Evolutionary conservation across 306 rosid genomes (phyloP).

Genomic region (Abrus precatorius): DNA sequence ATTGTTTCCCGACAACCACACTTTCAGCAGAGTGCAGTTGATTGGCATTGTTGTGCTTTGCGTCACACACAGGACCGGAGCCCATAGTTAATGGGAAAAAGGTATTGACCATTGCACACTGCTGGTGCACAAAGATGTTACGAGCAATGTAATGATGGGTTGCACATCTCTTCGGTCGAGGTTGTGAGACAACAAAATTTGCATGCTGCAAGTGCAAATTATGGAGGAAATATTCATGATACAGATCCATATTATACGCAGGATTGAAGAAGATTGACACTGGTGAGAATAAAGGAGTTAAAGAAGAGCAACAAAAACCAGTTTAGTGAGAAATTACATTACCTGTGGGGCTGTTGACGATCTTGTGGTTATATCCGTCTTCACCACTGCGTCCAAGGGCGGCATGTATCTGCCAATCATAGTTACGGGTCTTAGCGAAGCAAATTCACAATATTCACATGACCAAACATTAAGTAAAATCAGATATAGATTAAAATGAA

Average conservation of each 20-base stretch:
- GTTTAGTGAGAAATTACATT: background rate
- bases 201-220: constrained; percentile 50
- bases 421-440: constrained; percentile 18
- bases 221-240: background rate
- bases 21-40: constrained; percentile 47
- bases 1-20: constrained; percentile 38
- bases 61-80: constrained; percentile 48
- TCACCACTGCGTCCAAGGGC: constrained; percentile 46
- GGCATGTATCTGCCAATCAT: constrained; percentile 46
- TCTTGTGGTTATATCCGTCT: constrained; percentile 34
- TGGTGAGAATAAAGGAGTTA: background rate
- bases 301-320: background rate
- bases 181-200: constrained; percentile 50
- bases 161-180: constrained; percentile 55
- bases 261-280: background rate
- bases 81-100: constrained; percentile 45
- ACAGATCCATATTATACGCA: background rate
- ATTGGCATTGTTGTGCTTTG: constrained; percentile 40
- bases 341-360: constrained; percentile 51
- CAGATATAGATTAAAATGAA: background rate
- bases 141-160: constrained; percentile 68
- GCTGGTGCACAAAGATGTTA: constrained; percentile 63
- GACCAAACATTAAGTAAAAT: constrained; percentile 8
- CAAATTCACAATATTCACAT: constrained; percentile 2
- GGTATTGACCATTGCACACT: constrained; percentile 46